Percentiles rank a stretch among this genome's conserved stretches.
phyloP scores from a whole-genome alignment of 305 asterid species.

The Fraxinus velutina region DNA sequence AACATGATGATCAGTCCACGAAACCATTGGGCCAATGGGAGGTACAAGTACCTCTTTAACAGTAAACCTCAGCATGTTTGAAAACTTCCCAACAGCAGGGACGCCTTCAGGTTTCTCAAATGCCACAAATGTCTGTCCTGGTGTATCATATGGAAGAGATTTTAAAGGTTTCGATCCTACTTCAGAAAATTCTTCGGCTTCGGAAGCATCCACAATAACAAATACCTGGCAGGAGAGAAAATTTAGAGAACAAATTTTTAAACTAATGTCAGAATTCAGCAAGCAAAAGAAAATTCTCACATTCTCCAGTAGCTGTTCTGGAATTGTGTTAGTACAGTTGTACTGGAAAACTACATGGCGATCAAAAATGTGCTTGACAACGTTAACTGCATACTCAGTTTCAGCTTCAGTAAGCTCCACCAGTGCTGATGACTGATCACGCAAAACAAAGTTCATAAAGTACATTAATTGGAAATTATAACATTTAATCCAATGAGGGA shows the following conservation, averaged over 20 bases:
- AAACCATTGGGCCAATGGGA: background rate
- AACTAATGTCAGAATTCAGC: conserved; percentile 4
- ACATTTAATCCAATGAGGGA: background rate
- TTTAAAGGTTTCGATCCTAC: conserved; percentile 66
- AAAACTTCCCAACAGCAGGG: conserved; percentile 78
- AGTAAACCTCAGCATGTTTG: conserved; percentile 65
- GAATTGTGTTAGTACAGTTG: conserved; percentile 91
- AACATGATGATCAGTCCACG: background rate
- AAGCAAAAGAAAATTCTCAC: conserved; percentile 30
- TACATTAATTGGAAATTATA: conserved; percentile 21
- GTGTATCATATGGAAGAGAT: conserved; percentile 80
- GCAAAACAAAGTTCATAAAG: conserved; percentile 19
- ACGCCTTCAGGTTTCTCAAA: conserved; percentile 87
- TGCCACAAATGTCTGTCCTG: conserved; percentile 84
- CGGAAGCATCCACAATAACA: conserved; percentile 87
- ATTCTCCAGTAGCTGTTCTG: conserved; percentile 84
- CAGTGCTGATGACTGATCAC: conserved; percentile 72
- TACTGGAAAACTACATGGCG: conserved; percentile 81
- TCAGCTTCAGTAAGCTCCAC: conserved; percentile 96
- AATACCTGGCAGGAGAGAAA: conserved; percentile 54
- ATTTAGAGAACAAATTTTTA: conserved; percentile 21
- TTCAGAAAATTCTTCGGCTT: conserved; percentile 88
- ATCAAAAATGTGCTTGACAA: conserved; percentile 77
- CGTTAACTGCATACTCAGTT: conserved; percentile 84
- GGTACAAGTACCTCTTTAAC: conserved; percentile 72